Evolutionary conservation across 169 alveolate genomes (phyloP).

Genomic region (Eimeria mitis): DNA sequence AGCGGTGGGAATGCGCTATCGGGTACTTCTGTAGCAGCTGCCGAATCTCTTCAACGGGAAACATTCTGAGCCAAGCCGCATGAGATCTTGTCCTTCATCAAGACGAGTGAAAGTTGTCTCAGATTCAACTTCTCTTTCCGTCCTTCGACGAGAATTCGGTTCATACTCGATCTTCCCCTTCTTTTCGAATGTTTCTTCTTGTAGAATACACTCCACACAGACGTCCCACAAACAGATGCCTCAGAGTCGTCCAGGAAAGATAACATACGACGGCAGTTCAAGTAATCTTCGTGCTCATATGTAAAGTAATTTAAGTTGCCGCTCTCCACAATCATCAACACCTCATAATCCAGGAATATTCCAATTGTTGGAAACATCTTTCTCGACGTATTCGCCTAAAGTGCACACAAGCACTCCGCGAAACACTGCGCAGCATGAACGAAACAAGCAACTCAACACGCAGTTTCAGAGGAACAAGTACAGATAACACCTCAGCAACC

Average conservation of each 20-base stretch:
- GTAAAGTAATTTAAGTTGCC: slow-evolving; percentile 39
- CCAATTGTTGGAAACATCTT: slow-evolving; percentile 25
- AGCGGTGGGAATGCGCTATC: not conserved
- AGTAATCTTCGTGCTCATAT: not conserved
- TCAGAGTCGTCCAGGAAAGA: not conserved
- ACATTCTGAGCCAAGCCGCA: not conserved
- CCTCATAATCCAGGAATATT: slow-evolving; percentile 61
- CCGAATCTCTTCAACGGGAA: not conserved
- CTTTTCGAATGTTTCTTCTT: not conserved
- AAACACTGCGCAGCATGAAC: not conserved
- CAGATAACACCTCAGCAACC: not conserved
- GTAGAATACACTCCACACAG: slow-evolving; percentile 10
- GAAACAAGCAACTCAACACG: not conserved
- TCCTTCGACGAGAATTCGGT: not conserved
- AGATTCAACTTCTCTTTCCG: not conserved
- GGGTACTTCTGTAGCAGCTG: not conserved
- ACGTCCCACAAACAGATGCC: not conserved
- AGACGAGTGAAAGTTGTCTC: not conserved
- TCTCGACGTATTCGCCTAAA: slow-evolving; percentile 40
- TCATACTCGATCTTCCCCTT: not conserved
- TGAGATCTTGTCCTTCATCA: not conserved
- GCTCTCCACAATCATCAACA: slow-evolving; percentile 50
- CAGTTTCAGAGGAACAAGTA: not conserved
- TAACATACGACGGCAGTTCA: slow-evolving; percentile 18
- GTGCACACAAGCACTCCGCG: not conserved